Evolutionary conservation across 495 filamentous ascomycete species (phyloP), one percentile per base, ranked within the genome.

Genomic region (Pseudotulostoma volvatum): DNA sequence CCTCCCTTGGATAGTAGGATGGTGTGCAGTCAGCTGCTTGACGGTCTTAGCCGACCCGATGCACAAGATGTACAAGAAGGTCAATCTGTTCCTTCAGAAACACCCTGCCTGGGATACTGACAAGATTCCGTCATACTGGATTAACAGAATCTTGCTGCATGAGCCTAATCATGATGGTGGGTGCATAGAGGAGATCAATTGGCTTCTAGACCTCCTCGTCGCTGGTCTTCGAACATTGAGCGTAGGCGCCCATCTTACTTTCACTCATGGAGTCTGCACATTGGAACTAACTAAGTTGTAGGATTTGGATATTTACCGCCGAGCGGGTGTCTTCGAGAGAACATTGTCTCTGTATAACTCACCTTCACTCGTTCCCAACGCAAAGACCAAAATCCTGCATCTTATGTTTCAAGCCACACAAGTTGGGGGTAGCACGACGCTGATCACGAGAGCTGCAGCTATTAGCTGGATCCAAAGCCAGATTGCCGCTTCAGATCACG

Each of bases 221-320:
- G 74, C 79, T 43, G 77, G 79, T 20, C 67, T 83, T 18, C 69
- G 73, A 17, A 77, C 73, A 7, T 42, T 63, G 25, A 51, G 59
- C 31, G 73, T 74, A 60, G 46, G 57, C 48, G 21, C 14, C 13
- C 34, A 18, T 23, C 1, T 31, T 7, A 36, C 18, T 16, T 21
- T 28, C 17, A 31, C 14, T 14, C 13, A 21, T 17, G 30, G 1
- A 38, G 13, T 30, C 15, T 1, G 15, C 15, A 30, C 1, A 4
- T 4, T 8, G 1, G 11, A 14, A 5, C 37, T 38, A 18, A 38
- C 2, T 0, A 17, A 1, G 11, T 34, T 34, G 13, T 34, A 76
- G 60, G 90, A 96, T 50, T 67, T 95, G 55, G 72, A 79, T 13
- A 65, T 90, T n/a, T 90, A 87, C 57, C 78, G 85, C 38, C 76